A percentile compares a stretch with the other conserved stretches of the same genome.
phyloP scores from a whole-genome alignment of 106 monocot genomes.

The Allium fistulosum region DNA sequence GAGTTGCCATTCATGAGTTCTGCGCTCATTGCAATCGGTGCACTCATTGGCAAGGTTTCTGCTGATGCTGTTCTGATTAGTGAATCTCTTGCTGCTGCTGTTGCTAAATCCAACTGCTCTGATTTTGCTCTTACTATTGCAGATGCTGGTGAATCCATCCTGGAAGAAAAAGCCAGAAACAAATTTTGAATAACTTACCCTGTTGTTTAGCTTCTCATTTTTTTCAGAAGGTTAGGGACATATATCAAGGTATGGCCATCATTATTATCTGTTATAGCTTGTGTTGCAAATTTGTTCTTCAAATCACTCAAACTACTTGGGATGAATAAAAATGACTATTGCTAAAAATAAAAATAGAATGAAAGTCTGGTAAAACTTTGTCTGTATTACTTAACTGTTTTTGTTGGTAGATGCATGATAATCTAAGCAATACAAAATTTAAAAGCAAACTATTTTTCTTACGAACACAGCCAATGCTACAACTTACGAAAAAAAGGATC shows the following conservation, averaged over 20 bases:
- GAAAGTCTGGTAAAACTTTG: neutral
- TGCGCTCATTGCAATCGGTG: neutral
- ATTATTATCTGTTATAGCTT: neutral
- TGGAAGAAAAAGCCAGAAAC: neutral
- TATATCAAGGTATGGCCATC: neutral
- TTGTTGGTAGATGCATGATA: neutral
- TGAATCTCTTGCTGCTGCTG: slow-evolving; percentile 10
- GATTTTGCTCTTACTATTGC: slow-evolving; percentile 41
- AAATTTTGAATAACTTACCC: neutral
- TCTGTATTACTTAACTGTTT: neutral
- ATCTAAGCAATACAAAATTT: neutral
- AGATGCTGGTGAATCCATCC: slow-evolving; percentile 21
- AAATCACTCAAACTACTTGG: neutral
- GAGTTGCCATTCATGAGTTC: slow-evolving; percentile 7
- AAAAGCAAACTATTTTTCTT: neutral
- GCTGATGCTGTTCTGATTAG: slow-evolving; percentile 52
- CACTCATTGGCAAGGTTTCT: slow-evolving; percentile 17
- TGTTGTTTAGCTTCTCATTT: neutral
- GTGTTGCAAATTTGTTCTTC: neutral
- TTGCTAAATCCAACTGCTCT: slow-evolving; percentile 37
- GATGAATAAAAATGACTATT: neutral
- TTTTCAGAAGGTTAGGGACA: neutral
- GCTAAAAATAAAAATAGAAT: neutral
- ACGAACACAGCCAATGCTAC: neutral
- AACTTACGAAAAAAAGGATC: neutral